Percentiles rank a stretch among this genome's conserved stretches.
Evolutionary conservation across 2,329 filamentous ascomycete genomes (phyloP).

Genomic region (Talaromyces verruculosus): DNA sequence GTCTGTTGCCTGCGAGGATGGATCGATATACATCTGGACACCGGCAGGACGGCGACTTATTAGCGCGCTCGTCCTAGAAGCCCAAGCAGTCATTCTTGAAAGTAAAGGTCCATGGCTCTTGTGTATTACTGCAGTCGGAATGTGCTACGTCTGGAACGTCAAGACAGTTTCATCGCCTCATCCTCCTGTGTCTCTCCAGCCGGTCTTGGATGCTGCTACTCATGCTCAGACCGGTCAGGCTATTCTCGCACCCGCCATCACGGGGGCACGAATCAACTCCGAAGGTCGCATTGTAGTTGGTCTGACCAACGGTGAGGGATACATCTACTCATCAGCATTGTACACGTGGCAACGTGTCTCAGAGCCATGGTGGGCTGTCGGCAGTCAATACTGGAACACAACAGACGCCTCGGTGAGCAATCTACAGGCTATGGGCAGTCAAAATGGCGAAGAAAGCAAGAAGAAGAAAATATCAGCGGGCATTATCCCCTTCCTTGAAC

Average conservation of each 20-base stretch:
- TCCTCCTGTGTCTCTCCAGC: constrained; percentile 83
- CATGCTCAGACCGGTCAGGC: constrained; percentile 76
- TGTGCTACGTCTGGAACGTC: constrained; percentile 93
- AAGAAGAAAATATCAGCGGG: constrained; percentile 71
- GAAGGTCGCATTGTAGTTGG: constrained; percentile 84
- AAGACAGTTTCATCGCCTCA: constrained; percentile 79
- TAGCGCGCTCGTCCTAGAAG: constrained; percentile 82
- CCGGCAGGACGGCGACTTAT: constrained; percentile 83
- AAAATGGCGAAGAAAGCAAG: constrained; percentile 54
- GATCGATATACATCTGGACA: constrained; percentile 85
- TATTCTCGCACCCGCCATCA: constrained; percentile 77
- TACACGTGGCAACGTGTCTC: constrained; percentile 93
- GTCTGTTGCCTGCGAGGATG: constrained; percentile 91
- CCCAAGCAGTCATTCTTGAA: constrained; percentile 91
- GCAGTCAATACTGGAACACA: constrained; percentile 98
- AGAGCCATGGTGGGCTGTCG: constrained; percentile 96
- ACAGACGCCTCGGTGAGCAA: constrained; percentile 86
- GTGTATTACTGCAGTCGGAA: constrained; percentile 81
- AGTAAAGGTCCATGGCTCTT: constrained; percentile 86
- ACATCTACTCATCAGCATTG: constrained; percentile 81
- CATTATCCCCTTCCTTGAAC: constrained; percentile 88
- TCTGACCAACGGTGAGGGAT: constrained; percentile 91
- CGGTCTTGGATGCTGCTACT: constrained; percentile 82
- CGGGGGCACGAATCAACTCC: constrained; percentile 87
- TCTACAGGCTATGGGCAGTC: constrained; percentile 69